Conservation (phyloP, 345 rosid genomes). For the Arabis alpina region DNA sequence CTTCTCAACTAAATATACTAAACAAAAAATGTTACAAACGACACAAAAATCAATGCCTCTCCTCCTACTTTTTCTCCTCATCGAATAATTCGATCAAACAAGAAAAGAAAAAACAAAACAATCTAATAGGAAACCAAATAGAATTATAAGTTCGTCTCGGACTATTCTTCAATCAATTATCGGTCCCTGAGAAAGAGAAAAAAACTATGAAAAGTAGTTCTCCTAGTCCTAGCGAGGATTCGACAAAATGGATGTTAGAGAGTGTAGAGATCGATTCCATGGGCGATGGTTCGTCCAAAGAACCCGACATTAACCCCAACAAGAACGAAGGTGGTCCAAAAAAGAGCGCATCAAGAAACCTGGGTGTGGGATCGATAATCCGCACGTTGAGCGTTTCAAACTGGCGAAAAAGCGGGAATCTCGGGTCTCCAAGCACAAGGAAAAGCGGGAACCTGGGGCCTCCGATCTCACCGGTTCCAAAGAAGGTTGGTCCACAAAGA, state of each 20-base stretch:
- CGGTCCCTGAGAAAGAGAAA: conserved; percentile 17
- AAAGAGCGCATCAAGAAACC: conserved; percentile 33
- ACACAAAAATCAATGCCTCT: conserved; percentile 34
- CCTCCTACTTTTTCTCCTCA: conserved; percentile 37
- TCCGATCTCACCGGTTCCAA: neutral
- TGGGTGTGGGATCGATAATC: conserved; percentile 44
- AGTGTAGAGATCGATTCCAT: conserved; percentile 58
- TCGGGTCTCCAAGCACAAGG: conserved; percentile 34
- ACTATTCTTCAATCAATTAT: conserved; percentile 16
- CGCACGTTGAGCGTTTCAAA: conserved; percentile 51
- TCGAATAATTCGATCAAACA: conserved; percentile 26
- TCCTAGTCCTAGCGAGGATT: conserved; percentile 34
- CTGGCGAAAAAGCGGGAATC: conserved; percentile 50
- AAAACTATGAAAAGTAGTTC: conserved; percentile 33
- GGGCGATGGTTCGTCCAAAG: conserved; percentile 47
- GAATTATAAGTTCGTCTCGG: conserved; percentile 29
- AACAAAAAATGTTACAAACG: conserved; percentile 35
- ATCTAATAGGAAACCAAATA: conserved; percentile 15
- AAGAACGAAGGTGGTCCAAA: conserved; percentile 36
- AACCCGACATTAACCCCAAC: conserved; percentile 18
- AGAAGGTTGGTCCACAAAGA: conserved; percentile 39
- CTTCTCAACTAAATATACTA: conserved; percentile 39
- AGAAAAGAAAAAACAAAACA: neutral
- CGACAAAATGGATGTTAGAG: conserved; percentile 67
- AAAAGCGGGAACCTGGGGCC: conserved; percentile 45